Conservation (phyloP, 305 asterid genomes). For the Andrographis paniculata region DNA sequence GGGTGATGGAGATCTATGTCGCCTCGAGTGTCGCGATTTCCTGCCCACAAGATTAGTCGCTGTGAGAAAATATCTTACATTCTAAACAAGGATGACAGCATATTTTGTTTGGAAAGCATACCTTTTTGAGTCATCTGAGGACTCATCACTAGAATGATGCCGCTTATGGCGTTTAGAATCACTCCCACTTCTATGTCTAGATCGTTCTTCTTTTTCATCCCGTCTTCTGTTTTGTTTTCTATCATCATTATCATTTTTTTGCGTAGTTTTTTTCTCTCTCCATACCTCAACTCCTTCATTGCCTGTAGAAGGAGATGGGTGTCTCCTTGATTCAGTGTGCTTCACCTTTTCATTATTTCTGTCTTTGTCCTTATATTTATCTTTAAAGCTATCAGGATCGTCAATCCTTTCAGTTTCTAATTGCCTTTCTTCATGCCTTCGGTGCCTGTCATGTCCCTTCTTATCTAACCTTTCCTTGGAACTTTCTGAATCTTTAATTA, state of each 20-base stretch:
- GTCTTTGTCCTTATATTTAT: constrained; percentile 50
- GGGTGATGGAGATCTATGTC: constrained; percentile 76
- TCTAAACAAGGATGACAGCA: constrained; percentile 11
- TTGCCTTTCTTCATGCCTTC: constrained; percentile 47
- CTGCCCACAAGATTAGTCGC: constrained; percentile 33
- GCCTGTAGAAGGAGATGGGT: constrained; percentile 41
- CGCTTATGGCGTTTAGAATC: constrained; percentile 61
- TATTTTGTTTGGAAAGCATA: constrained; percentile 18
- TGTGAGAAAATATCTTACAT: constrained; percentile 13
- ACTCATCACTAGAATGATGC: constrained; percentile 53
- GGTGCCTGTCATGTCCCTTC: constrained; percentile 45
- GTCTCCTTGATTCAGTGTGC: constrained; percentile 60
- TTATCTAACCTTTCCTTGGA: constrained; percentile 37
- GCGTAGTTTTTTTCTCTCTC: constrained; percentile 39
- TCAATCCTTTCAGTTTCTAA: constrained; percentile 37
- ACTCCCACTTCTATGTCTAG: constrained; percentile 46
- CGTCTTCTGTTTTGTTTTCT: constrained; percentile 41
- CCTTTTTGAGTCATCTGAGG: constrained; percentile 78
- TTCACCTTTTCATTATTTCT: constrained; percentile 48
- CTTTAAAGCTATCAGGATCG: constrained; percentile 44
- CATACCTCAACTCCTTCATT: constrained; percentile 46
- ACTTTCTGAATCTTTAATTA: constrained; percentile 31
- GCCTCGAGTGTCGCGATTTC: constrained; percentile 50
- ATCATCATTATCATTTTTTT: constrained; percentile 43
- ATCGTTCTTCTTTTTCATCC: constrained; percentile 60